Evolutionary conservation across 805 yeast genomes (phyloP), one percentile per base, ranked within the genome.

Genomic region (Lachancea fermentati): DNA sequence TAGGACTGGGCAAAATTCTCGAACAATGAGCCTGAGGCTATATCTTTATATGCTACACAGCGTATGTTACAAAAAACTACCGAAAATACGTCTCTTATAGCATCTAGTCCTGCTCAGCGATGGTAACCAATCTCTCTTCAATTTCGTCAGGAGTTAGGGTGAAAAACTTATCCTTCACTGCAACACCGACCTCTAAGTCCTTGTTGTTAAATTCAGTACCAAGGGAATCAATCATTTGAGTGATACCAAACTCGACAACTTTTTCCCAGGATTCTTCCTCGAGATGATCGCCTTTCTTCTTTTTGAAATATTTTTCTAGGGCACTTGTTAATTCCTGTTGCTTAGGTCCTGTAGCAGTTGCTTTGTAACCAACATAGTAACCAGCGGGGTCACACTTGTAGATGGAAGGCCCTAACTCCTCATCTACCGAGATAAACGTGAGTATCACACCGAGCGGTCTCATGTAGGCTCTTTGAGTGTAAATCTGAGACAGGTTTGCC

Each of bases 351-450:
- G 96, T 85, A 7, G 97, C 80, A 22, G 88, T 81, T 2, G 97
- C 97, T 66, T 83, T 83, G 48, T 85, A 85, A 19, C 95, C 93
- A 41, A 85, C 81, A 60, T 71, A 93, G 66, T 91, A 91, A 5
- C 98, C 98, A 3, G 98, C 97, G 13, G 98, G 98, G 65, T 93
- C 98, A 50, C 93, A 81, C 69, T 91, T 93, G 70, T 76, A 88
- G 45, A 93, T 73, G 54, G 80, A 78, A 19, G 98, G 96, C 1
- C 97, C 98, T 39, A 69, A 63, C 65, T 82, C 94, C 58, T 87
- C 96, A 63, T 88, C 97, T 42, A 85, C 81, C 33, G 94, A 78
- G 43, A 88, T 75, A 56, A 91, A 82, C 18, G 96, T 87, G 58
- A 88, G 73, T 19, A 95, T 86, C 44, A 91, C 96, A 29, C 98